Base-by-base conservation (phyloP, 2,329 filamentous ascomycete genomes). In the Penicillium sumatraense region DNA sequence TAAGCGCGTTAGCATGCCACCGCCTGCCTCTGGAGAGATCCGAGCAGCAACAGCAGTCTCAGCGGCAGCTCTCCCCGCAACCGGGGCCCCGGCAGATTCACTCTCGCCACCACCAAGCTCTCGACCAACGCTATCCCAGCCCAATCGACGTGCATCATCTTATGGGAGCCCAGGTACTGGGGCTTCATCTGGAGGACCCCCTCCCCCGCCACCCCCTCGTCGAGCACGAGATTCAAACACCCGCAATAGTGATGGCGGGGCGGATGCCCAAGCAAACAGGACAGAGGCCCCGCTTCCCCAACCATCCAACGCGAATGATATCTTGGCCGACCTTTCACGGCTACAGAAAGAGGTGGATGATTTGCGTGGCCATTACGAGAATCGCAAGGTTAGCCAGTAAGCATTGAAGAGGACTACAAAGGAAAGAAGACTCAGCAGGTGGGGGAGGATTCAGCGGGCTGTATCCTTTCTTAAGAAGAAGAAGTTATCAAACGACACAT, bases 261-360 rank as follows among this genome's bases (percentile, higher is more conserved):
- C 61, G 20, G 50, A 54, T 5, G 57, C 66, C 21, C 65, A 65
- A 35, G 57, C 60, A 36, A 31, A 41, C 59, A 40, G 46, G 66
- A 50, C n/a, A 27, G 53, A 68, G 48, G 56, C 57, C 36, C 57
- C 69, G 27, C 54, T 69, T 26, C 63, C 63, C 68, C 78, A 67
- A 68, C 78, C 53, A 61, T 76, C 75, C 9, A 73, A 75, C 49
- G 74, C 77, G 1, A 72, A 73, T 38, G 84, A 89, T 66, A 90
- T 93, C 56, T 72, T 93, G 61, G 88, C 88, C 1, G 89, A 93
- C 69, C 73, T 93, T 52, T 83, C 85, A 44, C 86, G 86, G 20
- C 73, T 93, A 59, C 89, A 91, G 73, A 83, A 83, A 67, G 90
- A 93, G 67, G 89, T 93, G 35, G 89, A 93, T 73, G 88, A 75